Conservation (phyloP, 1,139 yeast species). For the Debaryomycetaceae sp. region DNA sequence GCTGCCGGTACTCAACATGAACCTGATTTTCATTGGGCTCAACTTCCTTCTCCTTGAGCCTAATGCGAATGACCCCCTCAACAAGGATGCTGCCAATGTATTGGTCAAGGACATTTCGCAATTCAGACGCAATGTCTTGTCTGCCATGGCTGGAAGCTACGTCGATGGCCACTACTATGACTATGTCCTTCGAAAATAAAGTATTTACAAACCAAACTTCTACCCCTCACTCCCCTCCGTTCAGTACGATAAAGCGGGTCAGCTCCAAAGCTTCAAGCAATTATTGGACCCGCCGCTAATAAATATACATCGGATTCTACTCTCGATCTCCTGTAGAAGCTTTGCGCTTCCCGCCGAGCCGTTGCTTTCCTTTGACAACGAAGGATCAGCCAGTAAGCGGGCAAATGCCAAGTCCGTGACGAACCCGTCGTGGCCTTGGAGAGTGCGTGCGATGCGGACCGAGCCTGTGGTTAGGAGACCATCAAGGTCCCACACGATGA, state of each 20-base stretch:
- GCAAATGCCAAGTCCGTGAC: conserved; percentile 61
- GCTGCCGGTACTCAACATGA: conserved; percentile 86
- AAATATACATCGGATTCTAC: conserved; percentile 44
- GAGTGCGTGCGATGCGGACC: conserved; percentile 37
- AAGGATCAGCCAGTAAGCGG: conserved; percentile 14
- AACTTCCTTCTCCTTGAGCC: conserved; percentile 84
- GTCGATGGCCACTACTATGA: conserved; percentile 57
- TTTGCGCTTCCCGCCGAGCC: conserved; percentile 2
- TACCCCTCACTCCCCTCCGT: background rate
- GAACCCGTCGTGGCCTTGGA: conserved; percentile 66
- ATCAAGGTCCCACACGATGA: conserved; percentile 70
- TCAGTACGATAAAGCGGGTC: conserved; percentile 1
- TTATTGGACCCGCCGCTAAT: conserved; percentile 54
- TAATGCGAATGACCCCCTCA: conserved; percentile 84
- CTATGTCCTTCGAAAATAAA: conserved; percentile 21
- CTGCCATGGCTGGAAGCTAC: conserved; percentile 63
- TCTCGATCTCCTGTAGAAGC: conserved; percentile 18
- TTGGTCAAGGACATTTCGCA: conserved; percentile 45
- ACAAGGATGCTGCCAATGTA: conserved; percentile 77
- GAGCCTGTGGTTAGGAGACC: conserved; percentile 31
- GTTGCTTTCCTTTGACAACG: background rate
- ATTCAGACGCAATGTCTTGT: conserved; percentile 49
- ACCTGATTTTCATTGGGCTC: conserved; percentile 74
- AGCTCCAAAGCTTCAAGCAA: conserved; percentile 43
- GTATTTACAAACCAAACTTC: background rate